Percentiles rank a stretch among this genome's conserved stretches.
Evolutionary conservation across 2,329 filamentous ascomycete species (phyloP).

Genomic region (Huntiella decipiens): DNA sequence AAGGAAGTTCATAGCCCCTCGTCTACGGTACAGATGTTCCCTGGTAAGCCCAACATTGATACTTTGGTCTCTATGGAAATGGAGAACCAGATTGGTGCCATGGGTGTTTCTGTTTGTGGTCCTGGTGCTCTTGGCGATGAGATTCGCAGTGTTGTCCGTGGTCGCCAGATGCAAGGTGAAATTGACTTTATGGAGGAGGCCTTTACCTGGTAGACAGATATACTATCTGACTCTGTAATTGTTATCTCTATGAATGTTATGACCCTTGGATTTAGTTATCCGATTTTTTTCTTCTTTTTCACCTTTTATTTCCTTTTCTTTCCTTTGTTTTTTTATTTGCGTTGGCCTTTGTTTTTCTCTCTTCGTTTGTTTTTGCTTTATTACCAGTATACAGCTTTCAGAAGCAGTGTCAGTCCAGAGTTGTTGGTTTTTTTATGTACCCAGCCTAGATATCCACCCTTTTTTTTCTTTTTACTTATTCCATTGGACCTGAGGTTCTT

Average conservation of each 20-base stretch:
- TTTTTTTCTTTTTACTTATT: too few relatives aligned
- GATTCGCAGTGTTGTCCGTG: constrained; percentile 47
- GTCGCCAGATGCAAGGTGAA: constrained; percentile 41
- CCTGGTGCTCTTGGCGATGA: constrained; percentile 58
- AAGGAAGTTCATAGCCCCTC: constrained; percentile 68
- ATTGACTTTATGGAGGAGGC: constrained; percentile 68
- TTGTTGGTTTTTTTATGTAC: too few relatives aligned
- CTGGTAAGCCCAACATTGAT: constrained; percentile 55
- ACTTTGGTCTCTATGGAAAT: constrained; percentile 56
- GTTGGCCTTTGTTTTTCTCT: not conserved
- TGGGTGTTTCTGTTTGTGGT: constrained; percentile 58
- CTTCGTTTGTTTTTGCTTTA: not conserved
- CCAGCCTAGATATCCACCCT: too few relatives aligned
- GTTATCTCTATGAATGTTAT: constrained; percentile 1
- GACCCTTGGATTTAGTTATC: not conserved
- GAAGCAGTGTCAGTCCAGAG: too few relatives aligned
- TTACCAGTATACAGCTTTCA: not conserved
- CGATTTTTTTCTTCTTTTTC: constrained; percentile 1
- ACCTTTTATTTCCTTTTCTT: not conserved
- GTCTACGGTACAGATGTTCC: constrained; percentile 69
- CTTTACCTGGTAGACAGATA: constrained; percentile 35
- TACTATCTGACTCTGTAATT: not conserved
- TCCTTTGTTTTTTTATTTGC: not conserved
- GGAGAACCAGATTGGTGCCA: constrained; percentile 53
- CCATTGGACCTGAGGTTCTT: too few relatives aligned